Percentiles rank a stretch among this genome's conserved stretches.
Conservation (phyloP, 2,329 filamentous ascomycete species). For the Trichocomaceae sp. region DNA sequence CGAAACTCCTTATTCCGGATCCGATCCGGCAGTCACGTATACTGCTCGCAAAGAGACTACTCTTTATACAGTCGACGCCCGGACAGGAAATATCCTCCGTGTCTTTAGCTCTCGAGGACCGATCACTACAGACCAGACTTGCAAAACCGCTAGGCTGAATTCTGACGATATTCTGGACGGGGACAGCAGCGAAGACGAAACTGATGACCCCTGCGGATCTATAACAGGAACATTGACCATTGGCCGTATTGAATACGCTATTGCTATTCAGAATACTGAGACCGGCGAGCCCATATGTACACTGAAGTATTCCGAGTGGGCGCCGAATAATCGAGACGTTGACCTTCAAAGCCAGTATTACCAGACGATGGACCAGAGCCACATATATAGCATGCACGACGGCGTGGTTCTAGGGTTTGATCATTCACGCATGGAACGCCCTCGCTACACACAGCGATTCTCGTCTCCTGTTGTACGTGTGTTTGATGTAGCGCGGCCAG, state of each 20-base stretch:
- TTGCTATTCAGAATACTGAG: conserved; percentile 71
- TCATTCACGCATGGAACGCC: conserved; percentile 50
- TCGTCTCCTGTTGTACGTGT: conserved; percentile 75
- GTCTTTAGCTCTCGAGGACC: conserved; percentile 73
- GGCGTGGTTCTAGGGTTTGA: conserved; percentile 78
- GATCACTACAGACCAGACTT: conserved; percentile 66
- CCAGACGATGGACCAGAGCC: conserved; percentile 73
- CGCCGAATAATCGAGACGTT: conserved; percentile 80
- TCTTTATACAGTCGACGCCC: conserved; percentile 81
- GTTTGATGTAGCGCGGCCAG: conserved; percentile 76
- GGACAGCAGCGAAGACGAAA: conserved; percentile 42
- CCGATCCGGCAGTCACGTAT: conserved; percentile 74
- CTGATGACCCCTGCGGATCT: conserved; percentile 59
- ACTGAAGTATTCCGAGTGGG: conserved; percentile 90
- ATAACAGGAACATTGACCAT: conserved; percentile 74
- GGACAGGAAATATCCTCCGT: conserved; percentile 72
- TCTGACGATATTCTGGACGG: conserved; percentile 51
- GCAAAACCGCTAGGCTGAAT: conserved; percentile 48
- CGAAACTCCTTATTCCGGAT: conserved; percentile 68
- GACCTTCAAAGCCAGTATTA: conserved; percentile 81
- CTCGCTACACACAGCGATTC: conserved; percentile 63
- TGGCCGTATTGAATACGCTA: conserved; percentile 81
- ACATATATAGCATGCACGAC: conserved; percentile 81
- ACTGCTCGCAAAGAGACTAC: conserved; percentile 87
- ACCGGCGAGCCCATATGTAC: conserved; percentile 74